Evolutionary conservation across 2,329 filamentous ascomycete species (phyloP).

Genomic region (Cladosporium sp.): DNA sequence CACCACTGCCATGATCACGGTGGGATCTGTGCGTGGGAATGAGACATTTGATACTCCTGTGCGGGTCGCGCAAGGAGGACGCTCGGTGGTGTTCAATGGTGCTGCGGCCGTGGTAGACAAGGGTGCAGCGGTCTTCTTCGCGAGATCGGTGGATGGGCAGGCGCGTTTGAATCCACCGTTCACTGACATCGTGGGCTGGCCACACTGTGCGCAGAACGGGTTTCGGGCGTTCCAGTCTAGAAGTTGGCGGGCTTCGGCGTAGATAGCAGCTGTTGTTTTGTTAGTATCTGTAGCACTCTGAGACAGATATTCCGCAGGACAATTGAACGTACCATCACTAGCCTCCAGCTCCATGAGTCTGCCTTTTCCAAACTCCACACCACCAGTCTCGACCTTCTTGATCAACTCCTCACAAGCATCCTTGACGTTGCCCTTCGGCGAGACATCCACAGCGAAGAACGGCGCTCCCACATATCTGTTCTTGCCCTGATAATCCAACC

Average conservation of each 20-base stretch:
- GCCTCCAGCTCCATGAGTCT: conserved; percentile 59
- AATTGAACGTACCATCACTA: conserved; percentile 51
- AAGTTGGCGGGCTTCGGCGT: conserved; percentile 80
- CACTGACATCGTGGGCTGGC: conserved; percentile 72
- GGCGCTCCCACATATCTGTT: conserved; percentile 71
- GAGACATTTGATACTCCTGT: conserved; percentile 83
- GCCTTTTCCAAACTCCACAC: conserved; percentile 63
- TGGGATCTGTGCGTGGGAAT: conserved; percentile 90
- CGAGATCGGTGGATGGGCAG: conserved; percentile 67
- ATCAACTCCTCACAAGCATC: conserved; percentile 61
- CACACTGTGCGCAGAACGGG: conserved; percentile 86
- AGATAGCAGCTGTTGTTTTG: conserved; percentile 67
- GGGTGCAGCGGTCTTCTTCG: conserved; percentile 27
- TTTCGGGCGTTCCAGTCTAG: conserved; percentile 94
- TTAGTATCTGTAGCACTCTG: neutral
- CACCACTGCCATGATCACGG: conserved; percentile 90
- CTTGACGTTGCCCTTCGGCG: conserved; percentile 58
- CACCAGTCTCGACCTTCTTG: conserved; percentile 55
- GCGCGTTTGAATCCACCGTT: conserved; percentile 77
- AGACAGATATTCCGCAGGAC: neutral
- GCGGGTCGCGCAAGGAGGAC: conserved; percentile 73
- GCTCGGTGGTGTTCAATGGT: conserved; percentile 42
- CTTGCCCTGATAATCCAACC: conserved; percentile 58
- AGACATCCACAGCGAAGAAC: conserved; percentile 87
- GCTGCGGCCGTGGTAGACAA: conserved; percentile 23